Conservation (phyloP, 176 grass and related monocot species). For the Saccharum officinarum region DNA sequence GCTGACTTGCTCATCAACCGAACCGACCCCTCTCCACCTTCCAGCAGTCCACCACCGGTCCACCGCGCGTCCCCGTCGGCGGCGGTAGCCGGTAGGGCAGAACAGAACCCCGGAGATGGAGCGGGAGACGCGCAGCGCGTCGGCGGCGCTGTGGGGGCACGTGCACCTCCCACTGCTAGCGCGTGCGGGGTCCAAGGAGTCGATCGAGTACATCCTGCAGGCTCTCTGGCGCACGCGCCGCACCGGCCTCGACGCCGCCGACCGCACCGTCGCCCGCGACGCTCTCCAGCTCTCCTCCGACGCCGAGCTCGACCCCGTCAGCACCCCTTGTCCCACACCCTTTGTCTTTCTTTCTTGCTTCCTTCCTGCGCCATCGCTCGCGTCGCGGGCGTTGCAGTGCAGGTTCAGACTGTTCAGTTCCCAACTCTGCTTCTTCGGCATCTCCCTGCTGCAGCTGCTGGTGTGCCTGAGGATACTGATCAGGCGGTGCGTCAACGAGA, state of each 20-base stretch:
- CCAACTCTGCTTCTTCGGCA: neutral
- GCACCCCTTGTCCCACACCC: neutral
- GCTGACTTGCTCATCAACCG: neutral
- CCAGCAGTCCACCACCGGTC: neutral
- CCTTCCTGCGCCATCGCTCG: neutral
- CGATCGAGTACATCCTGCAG: constrained; percentile 74
- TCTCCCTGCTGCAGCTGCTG: constrained; percentile 56
- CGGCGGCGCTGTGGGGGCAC: constrained; percentile 34
- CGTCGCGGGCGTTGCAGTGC: neutral
- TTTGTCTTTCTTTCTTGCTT: neutral
- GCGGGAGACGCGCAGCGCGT: neutral
- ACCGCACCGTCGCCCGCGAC: constrained; percentile 73
- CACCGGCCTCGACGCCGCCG: constrained; percentile 87
- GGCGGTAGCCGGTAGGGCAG: constrained; percentile 35
- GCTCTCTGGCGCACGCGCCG: constrained; percentile 89
- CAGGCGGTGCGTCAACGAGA: constrained; percentile 58
- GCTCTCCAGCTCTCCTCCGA: constrained; percentile 65
- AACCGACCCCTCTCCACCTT: too few relatives aligned
- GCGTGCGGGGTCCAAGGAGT: too few relatives aligned
- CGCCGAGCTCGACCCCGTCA: constrained; percentile 77
- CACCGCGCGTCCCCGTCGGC: constrained; percentile 16
- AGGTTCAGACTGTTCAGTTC: neutral
- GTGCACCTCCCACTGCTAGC: too few relatives aligned
- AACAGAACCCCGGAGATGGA: constrained; percentile 34
- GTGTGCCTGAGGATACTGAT: constrained; percentile 81